Evolutionary conservation across 1,139 yeast genomes (phyloP), one percentile per base, ranked within the genome.

Genomic region (Saccharomyces hybrid): DNA sequence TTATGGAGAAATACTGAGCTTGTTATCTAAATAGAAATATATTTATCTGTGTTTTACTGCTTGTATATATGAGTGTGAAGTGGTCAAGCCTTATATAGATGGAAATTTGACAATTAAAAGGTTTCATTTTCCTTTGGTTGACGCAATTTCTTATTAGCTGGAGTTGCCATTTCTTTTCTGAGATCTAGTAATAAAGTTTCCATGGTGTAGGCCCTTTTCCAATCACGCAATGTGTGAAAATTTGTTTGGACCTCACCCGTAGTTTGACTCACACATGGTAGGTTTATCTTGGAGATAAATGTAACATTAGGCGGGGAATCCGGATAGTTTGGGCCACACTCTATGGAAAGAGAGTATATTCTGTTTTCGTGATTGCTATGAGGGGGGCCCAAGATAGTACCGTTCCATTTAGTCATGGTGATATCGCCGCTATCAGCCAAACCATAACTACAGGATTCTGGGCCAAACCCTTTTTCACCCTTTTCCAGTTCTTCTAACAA

Each of bases 401-500:
- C 98, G 69, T 90, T 91, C 98, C 98, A 91, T 64, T 84, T 75
- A 7, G 96, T 86, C 95, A 91, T 88, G 58, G 91, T 78, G 62
- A 89, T 88, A 70, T 91, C 98, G 64, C 88, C 96, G 61, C 87
- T 84, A 66, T 87, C 91, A 46, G 89, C 83, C 53, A 91, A 78
- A 0, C 98, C 98, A 65, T 91, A 89, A 23, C 98, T 91, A 70
- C 96, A 91, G 27, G 96, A 87, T 70, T 95, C 98, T 38, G 97
- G 95, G 29, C 99, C 98, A 53, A 88, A 78, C 14, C 99, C 99
- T 71, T 95, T 95, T 70, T 95, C 99, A 52, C 99, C 99, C 68
- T 91, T 93, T 71, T 95, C 99, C 61, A 95, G 79, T 73, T 93
- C 99, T 75, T 93, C 99, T 60, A 93, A 78, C 50, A 93, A 80